Evolutionary conservation across 1,284 basidiomycete species (phyloP), one percentile per base, ranked within the genome.

Genomic region (Ustilago xerochloae): DNA sequence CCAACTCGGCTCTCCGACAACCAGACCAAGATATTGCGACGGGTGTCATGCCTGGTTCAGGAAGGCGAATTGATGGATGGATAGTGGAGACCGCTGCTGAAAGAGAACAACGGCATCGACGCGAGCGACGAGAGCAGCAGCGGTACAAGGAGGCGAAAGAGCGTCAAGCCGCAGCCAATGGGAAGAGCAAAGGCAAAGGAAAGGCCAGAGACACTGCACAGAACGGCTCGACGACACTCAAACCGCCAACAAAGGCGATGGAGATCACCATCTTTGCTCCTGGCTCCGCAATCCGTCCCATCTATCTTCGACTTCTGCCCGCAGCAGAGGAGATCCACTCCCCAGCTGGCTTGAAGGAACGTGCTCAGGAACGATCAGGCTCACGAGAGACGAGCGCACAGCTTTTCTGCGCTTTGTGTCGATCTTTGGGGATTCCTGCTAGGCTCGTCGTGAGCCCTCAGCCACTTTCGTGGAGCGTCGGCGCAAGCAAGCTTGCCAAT

Each of bases 401-500:
- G 79, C 88, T 99, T 6, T 98, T 98, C 82, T 96, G 94, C 10
- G 90, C 92, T 0, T 87, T 97, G 0, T 94, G 94, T 81, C 88
- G 97, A 16, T 92, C 91, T 4, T 87, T 97, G 9, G 91, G 91
- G 13, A 90, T 99, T 20, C 95, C 95, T 0, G 89, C 93, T 2
- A 88, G 97, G 26, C 87, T 99, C 38, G 92, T 98, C 15, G 90
- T 92, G 64, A 96, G 93, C 78, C 84, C 98, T 38, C 96, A 99
- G 84, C 91, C 92, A 55, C 90, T 97, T 13, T 92, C 92, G 2
- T 97, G 93, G 93, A 84, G 86, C 58, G 86, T 86, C 22, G 87
- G 75, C 15, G 80, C 80, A 0, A 75, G 67, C 49, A 82, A 82
- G 62, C 65, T 82, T n/a, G 79, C 79, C 52, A 71, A 77, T 55